Evolutionary conservation across 805 yeast genomes (phyloP).

Genomic region (Myxozyma lipomycoides): DNA sequence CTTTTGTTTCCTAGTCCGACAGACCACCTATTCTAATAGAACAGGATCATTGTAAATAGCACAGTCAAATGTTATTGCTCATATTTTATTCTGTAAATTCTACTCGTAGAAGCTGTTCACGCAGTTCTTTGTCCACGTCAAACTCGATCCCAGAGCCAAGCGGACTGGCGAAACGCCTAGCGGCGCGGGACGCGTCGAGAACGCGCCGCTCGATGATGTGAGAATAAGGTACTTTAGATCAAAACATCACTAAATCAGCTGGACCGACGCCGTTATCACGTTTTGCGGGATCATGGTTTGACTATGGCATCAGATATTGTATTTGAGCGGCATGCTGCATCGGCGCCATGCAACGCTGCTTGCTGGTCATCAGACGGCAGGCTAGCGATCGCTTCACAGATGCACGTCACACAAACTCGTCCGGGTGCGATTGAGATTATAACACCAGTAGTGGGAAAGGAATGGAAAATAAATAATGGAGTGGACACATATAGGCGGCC

Average conservation of each 20-base stretch:
- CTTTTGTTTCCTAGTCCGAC: too few relatives aligned
- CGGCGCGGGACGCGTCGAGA: background rate
- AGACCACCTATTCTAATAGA: too few relatives aligned
- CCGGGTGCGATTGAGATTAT: conserved; percentile 6
- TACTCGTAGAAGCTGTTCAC: too few relatives aligned
- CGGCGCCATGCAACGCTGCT: conserved; percentile 8
- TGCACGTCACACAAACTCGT: background rate
- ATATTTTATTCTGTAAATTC: too few relatives aligned
- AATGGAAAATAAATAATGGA: conserved; percentile 1
- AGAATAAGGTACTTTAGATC: background rate
- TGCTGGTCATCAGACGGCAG: conserved; percentile 20
- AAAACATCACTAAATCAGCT: background rate
- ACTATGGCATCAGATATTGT: conserved; percentile 17
- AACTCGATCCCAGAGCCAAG: too few relatives aligned
- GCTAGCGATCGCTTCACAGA: conserved; percentile 1
- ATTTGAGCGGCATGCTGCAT: conserved; percentile 9
- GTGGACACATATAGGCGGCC: background rate
- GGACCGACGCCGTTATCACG: background rate
- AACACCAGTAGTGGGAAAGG: conserved; percentile 3
- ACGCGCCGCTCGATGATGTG: background rate
- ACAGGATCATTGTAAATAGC: too few relatives aligned
- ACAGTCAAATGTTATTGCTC: too few relatives aligned
- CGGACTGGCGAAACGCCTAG: too few relatives aligned
- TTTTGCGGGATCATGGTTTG: too few relatives aligned
- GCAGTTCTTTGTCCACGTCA: too few relatives aligned